Percentiles rank a stretch among this genome's conserved stretches.
Evolutionary conservation across 148 eudicot species (phyloP).

Genomic region (Cornus controversa): DNA sequence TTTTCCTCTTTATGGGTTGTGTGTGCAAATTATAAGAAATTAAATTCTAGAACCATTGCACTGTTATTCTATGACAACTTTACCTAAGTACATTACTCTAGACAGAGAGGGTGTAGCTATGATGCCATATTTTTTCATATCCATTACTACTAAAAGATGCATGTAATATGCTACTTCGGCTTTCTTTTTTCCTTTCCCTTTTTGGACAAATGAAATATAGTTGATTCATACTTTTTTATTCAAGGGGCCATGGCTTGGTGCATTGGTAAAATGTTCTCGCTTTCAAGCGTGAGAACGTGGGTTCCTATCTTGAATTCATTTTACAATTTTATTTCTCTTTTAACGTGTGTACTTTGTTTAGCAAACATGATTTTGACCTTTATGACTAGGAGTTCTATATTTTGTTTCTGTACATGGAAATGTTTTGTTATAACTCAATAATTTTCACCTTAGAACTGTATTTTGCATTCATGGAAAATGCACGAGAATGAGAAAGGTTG

Average conservation of each 20-base stretch:
- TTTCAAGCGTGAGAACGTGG: too few relatives aligned
- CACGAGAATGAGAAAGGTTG: too few relatives aligned
- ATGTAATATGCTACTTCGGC: background rate
- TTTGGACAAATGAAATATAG: background rate
- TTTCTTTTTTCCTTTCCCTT: too few relatives aligned
- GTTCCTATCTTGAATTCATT: too few relatives aligned
- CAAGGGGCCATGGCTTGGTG: too few relatives aligned
- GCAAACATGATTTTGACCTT: background rate
- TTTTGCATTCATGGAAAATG: background rate
- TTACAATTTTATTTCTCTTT: too few relatives aligned
- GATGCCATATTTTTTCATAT: background rate
- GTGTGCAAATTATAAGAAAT: background rate
- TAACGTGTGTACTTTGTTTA: too few relatives aligned
- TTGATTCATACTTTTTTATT: too few relatives aligned
- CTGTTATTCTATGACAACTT: background rate
- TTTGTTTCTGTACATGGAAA: too few relatives aligned
- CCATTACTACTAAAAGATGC: background rate
- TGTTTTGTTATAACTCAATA: background rate
- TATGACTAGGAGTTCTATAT: too few relatives aligned
- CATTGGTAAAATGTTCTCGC: too few relatives aligned
- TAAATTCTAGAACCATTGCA: background rate
- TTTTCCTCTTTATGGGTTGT: background rate
- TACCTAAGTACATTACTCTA: background rate
- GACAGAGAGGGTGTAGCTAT: background rate
- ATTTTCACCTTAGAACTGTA: background rate